Conservation (phyloP, 768 basidiomycete genomes). For the Lyophyllum shimeji region DNA sequence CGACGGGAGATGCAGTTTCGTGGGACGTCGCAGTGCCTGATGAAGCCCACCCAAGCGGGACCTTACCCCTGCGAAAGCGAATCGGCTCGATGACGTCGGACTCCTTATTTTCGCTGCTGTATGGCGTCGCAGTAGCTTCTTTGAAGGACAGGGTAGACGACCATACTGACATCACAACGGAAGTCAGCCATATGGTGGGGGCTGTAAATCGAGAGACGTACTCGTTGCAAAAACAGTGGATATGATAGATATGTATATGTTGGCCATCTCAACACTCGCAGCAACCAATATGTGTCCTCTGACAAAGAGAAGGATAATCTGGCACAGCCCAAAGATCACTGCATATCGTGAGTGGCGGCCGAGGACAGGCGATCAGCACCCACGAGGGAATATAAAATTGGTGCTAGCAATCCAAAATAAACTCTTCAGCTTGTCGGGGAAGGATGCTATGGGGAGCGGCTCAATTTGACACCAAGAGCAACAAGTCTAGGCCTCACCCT, state of each 20-base stretch:
- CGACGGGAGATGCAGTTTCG: no score
- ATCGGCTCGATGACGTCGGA: not conserved
- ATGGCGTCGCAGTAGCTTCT: not conserved
- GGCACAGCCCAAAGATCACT: conserved; percentile 2
- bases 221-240: conserved; percentile 1
- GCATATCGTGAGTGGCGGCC: not conserved
- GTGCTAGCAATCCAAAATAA: conserved; percentile 16
- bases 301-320: not conserved
- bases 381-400: conserved; percentile 14
- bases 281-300: not conserved
- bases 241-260: conserved; percentile 2
- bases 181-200: not conserved
- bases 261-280: conserved; percentile 3
- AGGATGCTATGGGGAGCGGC: not conserved
- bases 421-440: conserved; percentile 1
- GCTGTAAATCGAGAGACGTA: not conserved
- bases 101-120: not conserved
- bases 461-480: not conserved
- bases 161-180: not conserved
- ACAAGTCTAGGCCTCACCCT: not conserved
- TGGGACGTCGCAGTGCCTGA: no score
- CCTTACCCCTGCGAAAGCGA: no score
- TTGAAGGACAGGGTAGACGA: not conserved
- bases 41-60: no score
- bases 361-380: not conserved